Evolutionary conservation across 2,329 filamentous ascomycete genomes (phyloP), one percentile per base, ranked within the genome.

Genomic region (Colletotrichum australisinense): DNA sequence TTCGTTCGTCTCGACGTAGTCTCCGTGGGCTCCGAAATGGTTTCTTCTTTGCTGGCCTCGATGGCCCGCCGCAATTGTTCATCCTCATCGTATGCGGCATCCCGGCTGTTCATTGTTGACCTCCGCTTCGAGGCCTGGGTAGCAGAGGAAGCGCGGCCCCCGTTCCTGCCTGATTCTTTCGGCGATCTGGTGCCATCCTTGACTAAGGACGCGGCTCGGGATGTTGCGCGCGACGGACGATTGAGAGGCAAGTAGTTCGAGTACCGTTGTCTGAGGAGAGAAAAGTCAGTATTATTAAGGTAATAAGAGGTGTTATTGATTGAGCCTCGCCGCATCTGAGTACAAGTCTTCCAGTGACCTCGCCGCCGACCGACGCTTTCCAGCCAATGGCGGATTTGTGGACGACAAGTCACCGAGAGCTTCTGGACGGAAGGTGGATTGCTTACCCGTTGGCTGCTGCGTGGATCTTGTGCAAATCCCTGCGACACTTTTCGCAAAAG

Each of bases 41-140:
- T 91, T 56, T 97, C 94, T 79, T 94, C 93, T 84, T 95, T 98
- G 86, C 97, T 99, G 74, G 97, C 95, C 82, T 98, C 96, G 77
- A 99, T 95, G 35, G 96, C 97, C 76, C 94, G 91, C 67, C 95
- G 91, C 52, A 99, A 83, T 78, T 95, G 92, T 81, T 97, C 95
- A 78, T 97, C 95, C 83, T 99, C 97, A 76, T 98, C 95, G 78
- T 98, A 98, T 26, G 95, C 96, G 55, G 96, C 95, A 81, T 95
- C 93, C 75, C 96, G 92, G 81, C 97, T 99, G 80, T 98, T 98
- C 95, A 98, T 98, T 7, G 97, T 99, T 24, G 95, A 98, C 32
- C 97, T 91, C 73, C 97, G 91, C 82, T 98, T 98, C 49, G 93
- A 91, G 65, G 90, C 88, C 67, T 91, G 88, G 56, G 84, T 84